A percentile compares a stretch with the other conserved stretches of the same genome.
Conservation (phyloP, 1,284 basidiomycete species). For the Malassezia globosa region DNA sequence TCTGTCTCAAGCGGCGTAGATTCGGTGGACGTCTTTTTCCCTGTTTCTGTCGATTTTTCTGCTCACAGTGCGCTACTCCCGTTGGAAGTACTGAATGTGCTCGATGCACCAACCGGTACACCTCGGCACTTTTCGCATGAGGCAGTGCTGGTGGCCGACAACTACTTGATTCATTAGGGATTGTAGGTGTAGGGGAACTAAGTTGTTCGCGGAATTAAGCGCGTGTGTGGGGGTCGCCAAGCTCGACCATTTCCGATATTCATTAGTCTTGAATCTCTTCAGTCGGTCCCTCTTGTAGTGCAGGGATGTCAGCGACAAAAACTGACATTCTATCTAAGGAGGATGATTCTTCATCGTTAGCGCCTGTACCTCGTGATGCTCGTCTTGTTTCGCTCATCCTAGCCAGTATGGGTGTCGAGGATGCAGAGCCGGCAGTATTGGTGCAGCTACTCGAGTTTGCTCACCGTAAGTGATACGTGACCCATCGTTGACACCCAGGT, state of each 20-base stretch:
- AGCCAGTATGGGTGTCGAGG: constrained; percentile 84
- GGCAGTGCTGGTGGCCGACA: constrained; percentile 8
- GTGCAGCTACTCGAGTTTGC: constrained; percentile 93
- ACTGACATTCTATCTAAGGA: too few species aligned
- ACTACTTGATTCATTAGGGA: constrained; percentile 10
- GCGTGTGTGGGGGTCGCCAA: too few species aligned
- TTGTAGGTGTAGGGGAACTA: background rate
- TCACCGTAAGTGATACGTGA: constrained; percentile 54
- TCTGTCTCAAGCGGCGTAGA: constrained; percentile 61
- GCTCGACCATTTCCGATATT: too few species aligned
- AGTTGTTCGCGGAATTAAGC: background rate
- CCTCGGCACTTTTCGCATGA: constrained; percentile 7
- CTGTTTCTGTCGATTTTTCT: constrained; percentile 71
- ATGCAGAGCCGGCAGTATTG: constrained; percentile 83
- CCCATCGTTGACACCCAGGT: constrained; percentile 40
- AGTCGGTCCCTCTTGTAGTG: too few species aligned
- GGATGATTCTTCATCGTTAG: background rate
- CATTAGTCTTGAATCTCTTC: too few species aligned
- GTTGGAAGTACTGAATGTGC: constrained; percentile 52
- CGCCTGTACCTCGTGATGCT: constrained; percentile 63
- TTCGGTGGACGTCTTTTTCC: constrained; percentile 78
- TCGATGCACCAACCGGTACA: background rate
- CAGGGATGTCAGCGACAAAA: too few species aligned
- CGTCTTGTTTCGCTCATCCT: constrained; percentile 82
- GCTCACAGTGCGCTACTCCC: constrained; percentile 66